Percentiles rank a stretch among this genome's conserved stretches.
These are phyloP conservation scores for Fragaria nilgerrensis DNA, from an alignment of 306 rosid species.

Conservation along the genomic window DNA sequence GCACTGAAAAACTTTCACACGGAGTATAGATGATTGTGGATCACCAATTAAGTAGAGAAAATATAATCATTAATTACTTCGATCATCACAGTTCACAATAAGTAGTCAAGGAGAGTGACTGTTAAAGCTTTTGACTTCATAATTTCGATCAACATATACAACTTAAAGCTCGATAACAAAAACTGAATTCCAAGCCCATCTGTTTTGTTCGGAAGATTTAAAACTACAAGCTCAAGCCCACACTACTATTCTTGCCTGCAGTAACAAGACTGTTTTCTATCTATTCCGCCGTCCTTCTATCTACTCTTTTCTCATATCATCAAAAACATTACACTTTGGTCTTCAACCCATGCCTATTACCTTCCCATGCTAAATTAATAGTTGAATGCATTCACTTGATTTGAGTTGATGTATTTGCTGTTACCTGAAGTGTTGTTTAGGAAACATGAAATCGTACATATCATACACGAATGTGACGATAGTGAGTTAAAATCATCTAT, in stretches of 20 bases:
- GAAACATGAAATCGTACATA: too few relatives aligned
- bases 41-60: background rate
- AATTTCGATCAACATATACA: background rate
- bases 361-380: too few relatives aligned
- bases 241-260: background rate
- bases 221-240: background rate
- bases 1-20: too few relatives aligned
- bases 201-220: background rate
- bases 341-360: too few relatives aligned
- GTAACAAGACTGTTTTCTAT: background rate
- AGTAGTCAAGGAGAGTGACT: background rate
- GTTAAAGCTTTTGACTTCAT: background rate
- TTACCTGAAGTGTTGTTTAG: too few relatives aligned
- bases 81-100: background rate
- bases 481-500: too few relatives aligned
- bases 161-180: too few relatives aligned
- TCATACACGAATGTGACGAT: too few relatives aligned
- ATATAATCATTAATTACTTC: background rate
- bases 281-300: background rate
- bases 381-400: too few relatives aligned
- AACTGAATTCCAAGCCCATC: background rate
- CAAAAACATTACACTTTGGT: too few relatives aligned
- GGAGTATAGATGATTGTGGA: background rate
- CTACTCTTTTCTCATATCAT: too few relatives aligned
- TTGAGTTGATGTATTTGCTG: too few relatives aligned